Evolutionary conservation across 768 basidiomycete genomes (phyloP), one percentile per base, ranked within the genome.

Genomic region (Mycena kentingensis): DNA sequence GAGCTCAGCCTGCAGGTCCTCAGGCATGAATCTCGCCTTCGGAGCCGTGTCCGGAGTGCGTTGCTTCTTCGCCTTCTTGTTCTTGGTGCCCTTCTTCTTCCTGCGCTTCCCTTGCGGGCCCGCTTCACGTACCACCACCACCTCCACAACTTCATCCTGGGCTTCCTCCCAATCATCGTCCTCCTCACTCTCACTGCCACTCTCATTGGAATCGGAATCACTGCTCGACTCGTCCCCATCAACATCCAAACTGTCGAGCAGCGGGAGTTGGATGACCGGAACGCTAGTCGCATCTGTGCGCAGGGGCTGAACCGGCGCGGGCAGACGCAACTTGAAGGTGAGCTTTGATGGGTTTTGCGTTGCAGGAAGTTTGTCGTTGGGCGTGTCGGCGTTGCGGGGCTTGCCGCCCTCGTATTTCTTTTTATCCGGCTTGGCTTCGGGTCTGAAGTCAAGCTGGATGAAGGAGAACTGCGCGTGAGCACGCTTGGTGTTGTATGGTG

Each of bases 1-100:
- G 29, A 65, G 51, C 2, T 28, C 6, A 11, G 46, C 29, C 18
- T 55, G 62, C 28, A 53, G 48, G 28, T 60, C 58, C 12, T 10
- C 5, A 0, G 65, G 54, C 44, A 61, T 64, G 43, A 65, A 65
- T 28, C 49, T 59, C n/a, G n/a, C n/a, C n/a, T n/a, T n/a, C n/a
- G n/a, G n/a, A n/a, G n/a, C n/a, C n/a, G n/a, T n/a, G n/a, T n/a
- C n/a, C n/a, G n/a, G n/a, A n/a, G n/a, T n/a, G n/a, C n/a, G n/a
- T n/a, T n/a, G n/a, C n/a, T n/a, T n/a, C n/a, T n/a, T n/a, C n/a
- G n/a, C n/a, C n/a, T n/a, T n/a, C n/a, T n/a, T n/a, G n/a, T n/a
- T n/a, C n/a, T n/a, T n/a, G n/a, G n/a, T n/a, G n/a, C n/a, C n/a
- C n/a, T n/a, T n/a, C n/a, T n/a, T n/a, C 31, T 32, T 15, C 41